phyloP scores from a whole-genome alignment of 2,329 filamentous ascomycete genomes.

The Aspergillus brunneoviolaceus region DNA sequence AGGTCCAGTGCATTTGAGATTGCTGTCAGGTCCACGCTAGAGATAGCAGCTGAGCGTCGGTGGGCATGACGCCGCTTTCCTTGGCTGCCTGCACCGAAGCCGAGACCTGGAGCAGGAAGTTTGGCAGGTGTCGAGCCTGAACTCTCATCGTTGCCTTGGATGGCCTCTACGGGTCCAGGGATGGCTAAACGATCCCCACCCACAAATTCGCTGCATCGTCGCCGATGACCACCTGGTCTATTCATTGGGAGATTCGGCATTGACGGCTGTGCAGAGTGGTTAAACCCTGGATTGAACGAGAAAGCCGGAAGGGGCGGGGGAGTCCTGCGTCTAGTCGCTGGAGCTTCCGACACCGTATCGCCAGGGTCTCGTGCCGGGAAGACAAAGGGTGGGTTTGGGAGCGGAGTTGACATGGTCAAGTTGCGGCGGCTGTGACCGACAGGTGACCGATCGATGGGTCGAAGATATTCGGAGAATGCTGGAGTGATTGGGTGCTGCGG shows the following conservation, averaged over 20 bases:
- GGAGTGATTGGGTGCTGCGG: constrained; percentile 29
- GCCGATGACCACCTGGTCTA: constrained; percentile 63
- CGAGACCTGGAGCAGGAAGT: constrained; percentile 34
- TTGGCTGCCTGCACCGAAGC: constrained; percentile 47
- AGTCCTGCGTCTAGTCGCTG: constrained; percentile 50
- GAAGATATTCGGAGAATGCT: constrained; percentile 30
- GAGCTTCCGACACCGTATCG: constrained; percentile 28
- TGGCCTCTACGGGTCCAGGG: constrained; percentile 62
- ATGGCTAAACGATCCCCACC: constrained; percentile 59
- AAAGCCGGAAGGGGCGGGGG: constrained; percentile 38
- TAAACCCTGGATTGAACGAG: constrained; percentile 38
- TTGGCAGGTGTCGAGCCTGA: constrained; percentile 23
- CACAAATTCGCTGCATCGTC: constrained; percentile 84
- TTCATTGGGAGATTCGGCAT: constrained; percentile 58
- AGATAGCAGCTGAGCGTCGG: constrained; percentile 77
- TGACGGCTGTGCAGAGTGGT: constrained; percentile 47
- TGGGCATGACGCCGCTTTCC: constrained; percentile 72
- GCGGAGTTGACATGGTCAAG: constrained; percentile 30
- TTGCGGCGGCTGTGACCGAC: constrained; percentile 25
- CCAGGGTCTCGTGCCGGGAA: constrained; percentile 55
- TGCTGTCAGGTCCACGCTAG: constrained; percentile 72
- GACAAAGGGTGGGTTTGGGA: constrained; percentile 64
- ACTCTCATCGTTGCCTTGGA: constrained; percentile 26
- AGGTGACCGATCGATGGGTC: constrained; percentile 21
- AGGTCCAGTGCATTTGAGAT: constrained; percentile 48